Evolutionary conservation across 177 flowering plant genomes (phyloP).

Genomic region (Tripterygium wilfordii): DNA sequence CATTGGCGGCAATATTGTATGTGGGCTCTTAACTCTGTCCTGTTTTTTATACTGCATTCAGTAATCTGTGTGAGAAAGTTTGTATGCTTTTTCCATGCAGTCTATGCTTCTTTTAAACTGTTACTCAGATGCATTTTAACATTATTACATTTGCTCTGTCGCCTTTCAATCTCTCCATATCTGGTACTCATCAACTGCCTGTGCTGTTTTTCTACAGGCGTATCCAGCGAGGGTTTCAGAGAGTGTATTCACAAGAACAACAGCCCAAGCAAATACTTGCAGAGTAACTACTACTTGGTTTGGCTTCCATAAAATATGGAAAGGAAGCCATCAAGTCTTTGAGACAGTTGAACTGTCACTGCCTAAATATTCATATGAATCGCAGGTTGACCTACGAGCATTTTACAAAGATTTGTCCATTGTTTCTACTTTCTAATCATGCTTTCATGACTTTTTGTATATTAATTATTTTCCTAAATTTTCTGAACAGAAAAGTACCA

Average conservation of each 20-base stretch:
- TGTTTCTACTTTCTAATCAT: background rate
- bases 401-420: background rate
- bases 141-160: too few species aligned
- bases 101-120: too few species aligned
- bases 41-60: background rate
- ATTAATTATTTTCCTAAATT: too few species aligned
- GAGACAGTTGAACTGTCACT: conserved; percentile 77
- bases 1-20: conserved; percentile 62
- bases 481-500: too few species aligned
- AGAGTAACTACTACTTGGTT: conserved; percentile 91
- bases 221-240: conserved; percentile 42
- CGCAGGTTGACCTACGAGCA: conserved; percentile 52
- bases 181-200: too few species aligned
- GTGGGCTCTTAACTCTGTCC: conserved; percentile 12
- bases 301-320: conserved; percentile 67
- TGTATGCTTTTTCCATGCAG: background rate
- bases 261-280: conserved; percentile 64
- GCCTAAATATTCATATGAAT: conserved; percentile 79
- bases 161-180: too few species aligned
- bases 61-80: background rate
- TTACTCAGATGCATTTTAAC: too few species aligned
- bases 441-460: background rate
- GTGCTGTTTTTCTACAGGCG: conserved; percentile 46
- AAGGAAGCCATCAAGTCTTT: conserved; percentile 53
- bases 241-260: conserved; percentile 30